Base-by-base conservation (phyloP, 306 rosid genomes). In the Abrus precatorius region DNA sequence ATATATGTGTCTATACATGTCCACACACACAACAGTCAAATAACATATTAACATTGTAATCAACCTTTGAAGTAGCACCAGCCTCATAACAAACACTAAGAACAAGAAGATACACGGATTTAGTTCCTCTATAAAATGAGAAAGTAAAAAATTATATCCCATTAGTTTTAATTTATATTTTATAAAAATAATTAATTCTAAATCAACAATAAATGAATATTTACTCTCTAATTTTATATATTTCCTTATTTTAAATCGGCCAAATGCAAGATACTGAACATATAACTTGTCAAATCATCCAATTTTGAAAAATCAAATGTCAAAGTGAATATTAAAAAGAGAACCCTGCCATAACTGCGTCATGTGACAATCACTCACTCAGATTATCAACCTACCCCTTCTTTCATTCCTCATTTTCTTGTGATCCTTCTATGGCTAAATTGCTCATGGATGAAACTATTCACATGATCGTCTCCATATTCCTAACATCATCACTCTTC, bases 261-360 rank as follows among this genome's bases (percentile, higher is more conserved):
- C 20, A 20, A 20, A 20, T 20, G 20, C 20, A 20, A 20, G 20
- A 20, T 20, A 20, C 0, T 0, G 20, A 20, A 20, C 4, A 36
- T 36, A 36, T 8, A 70, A 2, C 33, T 11, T 27, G 59, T 61
- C 62, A 40, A 54, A 52, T 34, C 54, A 33, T 63, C 63, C 68
- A 27, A 52, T 4, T 33, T 54, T 78, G 83, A 84, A 84, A 44
- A 63, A 48, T 78, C 57, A 55, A 47, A 71, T 45, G 79, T 78
- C 75, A 83, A 77, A 33, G 11, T 34, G 1, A 50, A 52, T 34
- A 83, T 14, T 41, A 50, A 53, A 65, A 48, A 38, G 13, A 40
- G 50, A 65, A 78, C 47, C 55, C 36, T 43, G 9, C 33, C 10
- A 45, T 11, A 14, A 57, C 45, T 6, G 69, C 56, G n/a, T 76